Percentiles rank a stretch among this genome's conserved stretches.
Evolutionary conservation across 768 basidiomycete species (phyloP).

Genomic region (Podaxis carcinomalis): DNA sequence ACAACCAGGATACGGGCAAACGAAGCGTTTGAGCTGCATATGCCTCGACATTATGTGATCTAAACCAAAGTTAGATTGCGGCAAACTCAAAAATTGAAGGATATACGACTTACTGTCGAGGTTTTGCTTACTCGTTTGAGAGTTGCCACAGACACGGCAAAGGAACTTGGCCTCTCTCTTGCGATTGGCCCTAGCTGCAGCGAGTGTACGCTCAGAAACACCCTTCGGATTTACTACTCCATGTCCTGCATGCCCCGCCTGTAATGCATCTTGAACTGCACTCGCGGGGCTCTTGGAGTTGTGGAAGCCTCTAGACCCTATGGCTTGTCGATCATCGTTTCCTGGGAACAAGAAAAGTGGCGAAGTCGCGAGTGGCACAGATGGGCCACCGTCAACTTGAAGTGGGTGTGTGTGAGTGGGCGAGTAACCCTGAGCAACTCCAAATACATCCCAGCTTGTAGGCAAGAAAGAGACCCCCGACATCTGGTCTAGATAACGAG

Average conservation of each 20-base stretch:
- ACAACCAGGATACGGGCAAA: neutral
- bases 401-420: neutral
- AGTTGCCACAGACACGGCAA: conserved; percentile 1
- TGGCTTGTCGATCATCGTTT: neutral
- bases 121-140: conserved; percentile 11
- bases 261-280: neutral
- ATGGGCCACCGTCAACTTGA: neutral
- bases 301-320: neutral
- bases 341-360: neutral
- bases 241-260: neutral
- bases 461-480: neutral
- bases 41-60: conserved; percentile 7
- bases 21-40: conserved; percentile 4
- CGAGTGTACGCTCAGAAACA: conserved; percentile 5
- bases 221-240: conserved; percentile 2
- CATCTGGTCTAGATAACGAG: neutral
- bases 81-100: neutral
- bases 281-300: neutral
- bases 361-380: neutral
- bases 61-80: neutral
- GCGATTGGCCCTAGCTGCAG: conserved; percentile 5
- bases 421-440: neutral
- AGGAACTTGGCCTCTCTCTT: conserved; percentile 6
- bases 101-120: conserved; percentile 1
- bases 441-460: neutral